These are phyloP conservation scores for Heteromeles arbutifolia DNA, from an alignment of 306 rosid genomes.

Conservation along the genomic window DNA sequence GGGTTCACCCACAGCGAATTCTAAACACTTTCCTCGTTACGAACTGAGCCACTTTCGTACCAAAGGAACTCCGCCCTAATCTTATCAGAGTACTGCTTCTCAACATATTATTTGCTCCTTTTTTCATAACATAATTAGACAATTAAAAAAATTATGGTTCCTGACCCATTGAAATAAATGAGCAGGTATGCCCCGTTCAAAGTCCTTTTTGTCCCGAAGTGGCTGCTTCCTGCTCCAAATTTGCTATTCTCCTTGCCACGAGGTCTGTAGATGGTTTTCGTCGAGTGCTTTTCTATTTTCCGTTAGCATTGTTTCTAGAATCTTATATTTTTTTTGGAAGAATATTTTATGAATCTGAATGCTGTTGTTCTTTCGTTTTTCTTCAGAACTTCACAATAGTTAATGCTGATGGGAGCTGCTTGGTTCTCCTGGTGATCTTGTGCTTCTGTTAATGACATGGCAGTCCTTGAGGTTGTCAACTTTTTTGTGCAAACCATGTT, in stretches of 20 bases:
- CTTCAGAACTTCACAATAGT: conserved; percentile 54
- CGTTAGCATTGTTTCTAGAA: neutral
- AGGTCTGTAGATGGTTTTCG: conserved; percentile 48
- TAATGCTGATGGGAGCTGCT: conserved; percentile 84
- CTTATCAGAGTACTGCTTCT: neutral
- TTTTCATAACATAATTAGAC: neutral
- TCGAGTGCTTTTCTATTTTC: conserved; percentile 12
- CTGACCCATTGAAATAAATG: neutral
- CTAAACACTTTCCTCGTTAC: neutral
- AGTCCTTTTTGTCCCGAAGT: conserved; percentile 83
- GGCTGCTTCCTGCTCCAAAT: conserved; percentile 67
- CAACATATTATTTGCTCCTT: neutral
- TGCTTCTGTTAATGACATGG: conserved; percentile 59
- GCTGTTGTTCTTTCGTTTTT: no score
- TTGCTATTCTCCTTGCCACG: conserved; percentile 76
- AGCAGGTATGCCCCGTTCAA: conserved; percentile 75
- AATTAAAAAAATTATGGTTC: neutral
- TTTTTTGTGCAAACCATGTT: conserved; percentile 27
- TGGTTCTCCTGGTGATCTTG: conserved; percentile 44
- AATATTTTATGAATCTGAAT: no score
- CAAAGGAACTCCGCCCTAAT: neutral
- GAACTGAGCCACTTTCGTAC: neutral
- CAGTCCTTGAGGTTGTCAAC: conserved; percentile 57
- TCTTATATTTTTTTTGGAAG: neutral
- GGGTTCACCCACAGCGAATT: neutral